A percentile compares a stretch with the other conserved stretches of the same genome.
phyloP scores from a whole-genome alignment of 495 filamentous ascomycete genomes.

The Trichoderma orchidacearum region DNA sequence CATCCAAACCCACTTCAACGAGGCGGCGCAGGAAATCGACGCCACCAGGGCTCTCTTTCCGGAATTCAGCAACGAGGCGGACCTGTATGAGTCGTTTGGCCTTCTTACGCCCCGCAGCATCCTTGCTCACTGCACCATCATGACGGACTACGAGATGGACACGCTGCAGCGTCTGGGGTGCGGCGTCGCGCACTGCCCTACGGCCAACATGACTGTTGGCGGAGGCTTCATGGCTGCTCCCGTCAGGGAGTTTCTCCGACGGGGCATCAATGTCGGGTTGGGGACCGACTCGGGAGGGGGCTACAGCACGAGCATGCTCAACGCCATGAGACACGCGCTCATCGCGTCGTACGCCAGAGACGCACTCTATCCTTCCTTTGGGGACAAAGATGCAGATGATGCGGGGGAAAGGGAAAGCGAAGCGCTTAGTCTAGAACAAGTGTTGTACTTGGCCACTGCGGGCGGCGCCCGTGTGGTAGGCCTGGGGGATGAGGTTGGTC shows the following conservation, averaged over 20 bases:
- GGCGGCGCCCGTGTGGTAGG: slow-evolving; percentile 49
- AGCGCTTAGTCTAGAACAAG: slow-evolving; percentile 32
- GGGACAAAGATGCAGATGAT: slow-evolving; percentile 18
- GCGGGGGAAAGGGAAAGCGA: neutral
- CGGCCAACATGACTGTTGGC: slow-evolving; percentile 49
- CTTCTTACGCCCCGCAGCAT: slow-evolving; percentile 42
- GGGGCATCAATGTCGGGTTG: slow-evolving; percentile 49
- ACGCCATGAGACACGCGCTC: slow-evolving; percentile 45
- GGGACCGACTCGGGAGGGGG: slow-evolving; percentile 59
- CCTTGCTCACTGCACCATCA: slow-evolving; percentile 50
- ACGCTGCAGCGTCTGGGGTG: slow-evolving; percentile 32
- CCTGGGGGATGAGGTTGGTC: slow-evolving; percentile 40
- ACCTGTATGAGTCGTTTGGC: slow-evolving; percentile 39
- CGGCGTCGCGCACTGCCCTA: slow-evolving; percentile 50
- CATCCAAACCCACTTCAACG: slow-evolving; percentile 55
- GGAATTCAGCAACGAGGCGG: slow-evolving; percentile 34
- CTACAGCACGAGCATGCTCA: slow-evolving; percentile 42
- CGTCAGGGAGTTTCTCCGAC: slow-evolving; percentile 38
- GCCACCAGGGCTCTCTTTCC: slow-evolving; percentile 40
- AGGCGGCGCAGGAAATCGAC: slow-evolving; percentile 40
- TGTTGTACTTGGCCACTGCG: slow-evolving; percentile 48
- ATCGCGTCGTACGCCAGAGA: slow-evolving; percentile 45
- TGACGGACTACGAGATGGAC: slow-evolving; percentile 38
- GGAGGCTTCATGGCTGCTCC: slow-evolving; percentile 48
- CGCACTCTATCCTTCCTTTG: slow-evolving; percentile 16